These are phyloP conservation scores for Prunus dulcis DNA, from an alignment of 306 rosid species.

Conservation along the genomic window DNA sequence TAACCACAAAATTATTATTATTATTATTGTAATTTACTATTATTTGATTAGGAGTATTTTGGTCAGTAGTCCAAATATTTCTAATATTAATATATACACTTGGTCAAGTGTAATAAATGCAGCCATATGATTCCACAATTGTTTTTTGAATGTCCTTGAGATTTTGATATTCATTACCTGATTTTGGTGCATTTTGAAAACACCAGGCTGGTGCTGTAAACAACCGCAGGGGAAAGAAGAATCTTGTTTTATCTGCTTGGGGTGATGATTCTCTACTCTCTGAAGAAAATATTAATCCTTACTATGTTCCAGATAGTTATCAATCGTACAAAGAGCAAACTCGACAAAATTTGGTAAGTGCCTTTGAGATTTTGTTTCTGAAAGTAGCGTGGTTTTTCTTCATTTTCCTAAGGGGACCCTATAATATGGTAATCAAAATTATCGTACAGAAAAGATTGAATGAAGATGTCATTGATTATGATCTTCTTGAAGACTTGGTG, in stretches of 20 bases:
- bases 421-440: slow-evolving; percentile 22
- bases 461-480: slow-evolving; percentile 91
- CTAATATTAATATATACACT: background rate
- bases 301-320: slow-evolving; percentile 56
- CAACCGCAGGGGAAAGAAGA: slow-evolving; percentile 82
- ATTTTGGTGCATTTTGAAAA: slow-evolving; percentile 34
- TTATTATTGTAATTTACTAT: background rate
- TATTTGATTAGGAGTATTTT: background rate
- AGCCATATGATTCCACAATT: background rate
- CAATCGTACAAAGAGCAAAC: slow-evolving; percentile 71
- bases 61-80: background rate
- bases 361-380: slow-evolving; percentile 23
- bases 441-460: slow-evolving; percentile 65
- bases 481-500: slow-evolving; percentile 87
- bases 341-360: slow-evolving; percentile 67
- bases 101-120: background rate
- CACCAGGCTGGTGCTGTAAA: slow-evolving; percentile 59
- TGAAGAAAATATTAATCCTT: slow-evolving; percentile 61
- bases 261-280: slow-evolving; percentile 88
- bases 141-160: background rate
- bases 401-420: slow-evolving; percentile 6
- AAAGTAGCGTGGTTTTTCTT: background rate
- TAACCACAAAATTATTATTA: background rate
- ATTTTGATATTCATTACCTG: slow-evolving; percentile 6
- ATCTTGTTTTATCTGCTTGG: slow-evolving; percentile 84